Conservation (phyloP, 225 moss, liverwort and hornwort genomes). For the Rhytidiadelphus loreus region DNA sequence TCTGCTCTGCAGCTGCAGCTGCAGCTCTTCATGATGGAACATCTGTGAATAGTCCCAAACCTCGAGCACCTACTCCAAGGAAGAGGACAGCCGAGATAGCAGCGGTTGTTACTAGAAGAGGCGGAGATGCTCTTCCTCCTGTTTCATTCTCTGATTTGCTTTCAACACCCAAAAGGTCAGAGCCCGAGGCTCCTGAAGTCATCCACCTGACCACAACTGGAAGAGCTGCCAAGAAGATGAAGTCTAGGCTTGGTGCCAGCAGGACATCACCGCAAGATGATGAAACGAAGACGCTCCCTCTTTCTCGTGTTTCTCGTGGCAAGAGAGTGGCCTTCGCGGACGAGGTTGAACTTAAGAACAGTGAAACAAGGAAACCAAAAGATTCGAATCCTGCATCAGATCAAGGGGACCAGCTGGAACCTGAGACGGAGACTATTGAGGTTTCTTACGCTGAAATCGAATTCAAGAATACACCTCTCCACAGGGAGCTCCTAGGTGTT, state of each 20-base stretch:
- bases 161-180: slow-evolving; percentile 6
- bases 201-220: neutral
- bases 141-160: slow-evolving; percentile 19
- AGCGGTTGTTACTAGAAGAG: slow-evolving; percentile 5
- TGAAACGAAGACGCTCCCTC: neutral
- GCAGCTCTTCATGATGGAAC: slow-evolving; percentile 10
- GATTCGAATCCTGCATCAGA: neutral
- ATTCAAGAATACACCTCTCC: slow-evolving; percentile 18
- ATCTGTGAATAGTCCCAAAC: slow-evolving; percentile 5
- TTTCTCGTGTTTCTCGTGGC: neutral
- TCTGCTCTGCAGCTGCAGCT: neutral
- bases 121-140: slow-evolving; percentile 12
- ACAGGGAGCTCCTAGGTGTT: slow-evolving; percentile 24
- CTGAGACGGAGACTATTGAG: neutral
- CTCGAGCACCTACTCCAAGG: slow-evolving; percentile 4
- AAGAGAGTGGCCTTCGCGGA: slow-evolving; percentile 3
- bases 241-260: neutral
- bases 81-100: slow-evolving; percentile 14
- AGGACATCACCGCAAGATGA: neutral
- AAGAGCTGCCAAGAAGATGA: neutral
- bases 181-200: neutral
- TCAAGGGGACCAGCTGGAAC: neutral
- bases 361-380: neutral
- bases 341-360: neutral
- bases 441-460: slow-evolving; percentile 21